phyloP scores from a whole-genome alignment of 1,139 yeast species.

The Arxiozyma heterogenica region DNA sequence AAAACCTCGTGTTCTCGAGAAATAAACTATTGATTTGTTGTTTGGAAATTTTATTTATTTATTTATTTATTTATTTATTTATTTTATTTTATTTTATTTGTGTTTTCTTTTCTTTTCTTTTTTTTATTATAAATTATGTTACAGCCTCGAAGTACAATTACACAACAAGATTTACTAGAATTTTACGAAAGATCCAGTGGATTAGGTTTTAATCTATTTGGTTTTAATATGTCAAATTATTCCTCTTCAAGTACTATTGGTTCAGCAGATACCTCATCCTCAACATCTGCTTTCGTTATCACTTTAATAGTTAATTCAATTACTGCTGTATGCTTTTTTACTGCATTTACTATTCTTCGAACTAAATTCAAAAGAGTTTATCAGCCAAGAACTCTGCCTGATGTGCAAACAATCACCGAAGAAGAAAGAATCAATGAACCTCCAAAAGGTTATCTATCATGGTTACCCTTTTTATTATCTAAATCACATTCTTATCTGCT shows the following conservation, averaged over 20 bases:
- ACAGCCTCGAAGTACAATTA: neutral
- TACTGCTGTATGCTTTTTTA: slow-evolving; percentile 48
- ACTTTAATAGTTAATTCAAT: slow-evolving; percentile 48
- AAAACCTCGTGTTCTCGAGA: neutral
- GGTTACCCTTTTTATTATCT: slow-evolving; percentile 45
- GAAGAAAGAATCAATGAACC: slow-evolving; percentile 43
- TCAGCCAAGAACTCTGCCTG: slow-evolving; percentile 65
- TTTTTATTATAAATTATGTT: neutral
- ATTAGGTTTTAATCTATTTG: slow-evolving; percentile 23
- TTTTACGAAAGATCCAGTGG: neutral
- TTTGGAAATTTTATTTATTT: no score
- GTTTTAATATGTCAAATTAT: slow-evolving; percentile 1
- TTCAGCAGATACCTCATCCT: slow-evolving; percentile 26
- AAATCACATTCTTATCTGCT: slow-evolving; percentile 62
- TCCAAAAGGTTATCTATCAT: slow-evolving; percentile 47
- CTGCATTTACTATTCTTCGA: slow-evolving; percentile 54
- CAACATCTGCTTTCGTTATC: slow-evolving; percentile 46
- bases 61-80: no score
- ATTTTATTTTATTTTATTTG: no score
- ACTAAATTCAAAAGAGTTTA: slow-evolving; percentile 62
- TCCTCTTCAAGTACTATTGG: slow-evolving; percentile 2
- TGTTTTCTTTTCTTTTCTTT: neutral
- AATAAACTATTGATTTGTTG: no score
- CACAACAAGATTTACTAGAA: neutral
- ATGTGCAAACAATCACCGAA: slow-evolving; percentile 38